A percentile compares a stretch with the other conserved stretches of the same genome.
Conservation (phyloP, 2,329 filamentous ascomycete genomes). For the Hysterium pulicare region DNA sequence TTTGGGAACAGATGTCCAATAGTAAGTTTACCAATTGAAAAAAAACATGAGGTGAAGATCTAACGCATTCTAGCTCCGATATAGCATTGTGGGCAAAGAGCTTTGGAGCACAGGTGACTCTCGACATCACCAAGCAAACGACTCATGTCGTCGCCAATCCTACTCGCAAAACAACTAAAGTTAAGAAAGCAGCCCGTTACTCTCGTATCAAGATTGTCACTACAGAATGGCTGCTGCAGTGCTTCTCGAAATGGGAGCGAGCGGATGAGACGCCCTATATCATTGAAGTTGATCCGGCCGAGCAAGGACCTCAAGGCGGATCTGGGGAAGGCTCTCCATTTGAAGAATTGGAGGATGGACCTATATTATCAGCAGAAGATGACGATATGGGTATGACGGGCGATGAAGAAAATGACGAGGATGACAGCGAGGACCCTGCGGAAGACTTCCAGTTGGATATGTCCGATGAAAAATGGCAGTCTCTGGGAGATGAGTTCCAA, state of each 20-base stretch:
- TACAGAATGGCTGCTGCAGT: conserved; percentile 84
- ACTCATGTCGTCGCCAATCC: conserved; percentile 74
- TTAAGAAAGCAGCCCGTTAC: conserved; percentile 78
- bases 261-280: conserved; percentile 76
- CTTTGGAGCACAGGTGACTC: conserved; percentile 72
- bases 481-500: conserved; percentile 66
- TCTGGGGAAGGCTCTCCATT: conserved; percentile 27
- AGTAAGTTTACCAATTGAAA: conserved; percentile 34
- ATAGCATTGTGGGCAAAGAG: conserved; percentile 81
- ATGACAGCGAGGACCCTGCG: conserved; percentile 13
- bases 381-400: conserved; percentile 40
- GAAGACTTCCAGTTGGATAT: conserved; percentile 23
- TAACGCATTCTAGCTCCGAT: conserved; percentile 58
- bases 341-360: conserved; percentile 32
- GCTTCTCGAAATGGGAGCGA: conserved; percentile 76
- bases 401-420: conserved; percentile 31
- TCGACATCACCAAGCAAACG: conserved; percentile 51
- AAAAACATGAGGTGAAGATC: conserved; percentile 2
- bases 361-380: conserved; percentile 44
- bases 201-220: conserved; percentile 85
- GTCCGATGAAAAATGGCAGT: conserved; percentile 40
- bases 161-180: conserved; percentile 78
- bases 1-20: conserved; percentile 70
- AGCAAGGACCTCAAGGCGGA: conserved; percentile 34
- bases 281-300: conserved; percentile 71